phyloP scores from a whole-genome alignment of 2,329 filamentous ascomycete species.

The Xenosphaeropsis pyriputrescens region DNA sequence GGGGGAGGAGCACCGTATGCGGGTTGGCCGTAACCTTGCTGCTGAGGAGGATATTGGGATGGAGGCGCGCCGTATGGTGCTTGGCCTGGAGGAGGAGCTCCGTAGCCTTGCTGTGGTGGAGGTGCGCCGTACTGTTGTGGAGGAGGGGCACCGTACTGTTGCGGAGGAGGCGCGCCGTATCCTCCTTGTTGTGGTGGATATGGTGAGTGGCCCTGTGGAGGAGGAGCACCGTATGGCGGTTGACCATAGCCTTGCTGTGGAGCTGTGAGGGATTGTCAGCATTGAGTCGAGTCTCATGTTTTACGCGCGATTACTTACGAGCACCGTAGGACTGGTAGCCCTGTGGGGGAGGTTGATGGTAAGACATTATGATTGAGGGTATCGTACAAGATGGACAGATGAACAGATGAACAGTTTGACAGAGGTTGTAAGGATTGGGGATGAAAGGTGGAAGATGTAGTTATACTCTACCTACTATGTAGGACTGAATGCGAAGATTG shows the following conservation, averaged over 20 bases:
- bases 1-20: conserved; percentile 7
- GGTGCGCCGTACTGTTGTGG: neutral
- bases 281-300: neutral
- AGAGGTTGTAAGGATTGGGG: no score
- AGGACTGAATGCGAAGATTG: no score
- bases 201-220: neutral
- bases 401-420: no score
- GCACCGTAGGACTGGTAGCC: conserved; percentile 3
- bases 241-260: neutral
- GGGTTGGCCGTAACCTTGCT: conserved; percentile 1
- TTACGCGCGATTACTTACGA: neutral
- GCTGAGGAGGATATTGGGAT: conserved; percentile 7
- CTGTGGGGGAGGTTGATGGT: conserved; percentile 1
- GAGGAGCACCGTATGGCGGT: no score
- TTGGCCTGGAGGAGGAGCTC: conserved; percentile 4
- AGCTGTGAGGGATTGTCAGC: neutral
- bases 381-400: neutral
- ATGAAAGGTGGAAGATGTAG: no score
- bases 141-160: conserved; percentile 1
- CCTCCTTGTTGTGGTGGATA: neutral
- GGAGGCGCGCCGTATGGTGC: conserved; percentile 7
- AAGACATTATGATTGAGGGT: neutral
- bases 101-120: neutral
- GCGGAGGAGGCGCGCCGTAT: conserved; percentile 4
- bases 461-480: no score